phyloP scores from a whole-genome alignment of 2,329 filamentous ascomycete genomes.

The Colletotrichum brevisporum region DNA sequence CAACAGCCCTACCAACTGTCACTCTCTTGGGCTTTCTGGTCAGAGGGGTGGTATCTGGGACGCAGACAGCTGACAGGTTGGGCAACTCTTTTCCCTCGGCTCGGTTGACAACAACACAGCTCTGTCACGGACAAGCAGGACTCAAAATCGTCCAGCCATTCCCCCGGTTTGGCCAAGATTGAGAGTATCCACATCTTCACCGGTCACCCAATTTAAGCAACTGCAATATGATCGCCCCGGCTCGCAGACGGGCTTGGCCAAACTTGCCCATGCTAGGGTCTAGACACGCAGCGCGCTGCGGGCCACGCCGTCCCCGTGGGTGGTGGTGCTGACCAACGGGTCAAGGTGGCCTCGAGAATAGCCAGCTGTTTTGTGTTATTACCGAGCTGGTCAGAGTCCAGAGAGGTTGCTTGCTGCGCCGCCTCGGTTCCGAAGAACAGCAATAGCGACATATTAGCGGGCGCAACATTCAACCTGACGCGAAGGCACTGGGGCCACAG shows the following conservation, averaged over 20 bases:
- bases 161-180: conserved; percentile 23
- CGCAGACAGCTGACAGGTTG: conserved; percentile 1
- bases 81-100: not conserved
- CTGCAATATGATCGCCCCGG: conserved; percentile 20
- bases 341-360: too few relatives aligned
- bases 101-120: not conserved
- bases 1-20: conserved; percentile 20
- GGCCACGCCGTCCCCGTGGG: conserved; percentile 15
- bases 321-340: not conserved
- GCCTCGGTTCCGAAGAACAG: conserved; percentile 4
- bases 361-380: too few relatives aligned
- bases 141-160: not conserved
- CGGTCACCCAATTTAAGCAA: conserved; percentile 34
- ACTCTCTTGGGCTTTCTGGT: not conserved
- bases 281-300: conserved; percentile 9
- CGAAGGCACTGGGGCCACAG: not conserved
- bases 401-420: not conserved
- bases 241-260: conserved; percentile 9
- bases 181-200: conserved; percentile 36
- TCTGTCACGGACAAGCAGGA: not conserved
- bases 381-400: too few relatives aligned
- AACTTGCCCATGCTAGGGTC: conserved; percentile 16
- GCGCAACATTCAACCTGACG: not conserved
- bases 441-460: not conserved
- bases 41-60: not conserved